Evolutionary conservation across 441 rosid species (phyloP).

Genomic region (Mallotus repandus): DNA sequence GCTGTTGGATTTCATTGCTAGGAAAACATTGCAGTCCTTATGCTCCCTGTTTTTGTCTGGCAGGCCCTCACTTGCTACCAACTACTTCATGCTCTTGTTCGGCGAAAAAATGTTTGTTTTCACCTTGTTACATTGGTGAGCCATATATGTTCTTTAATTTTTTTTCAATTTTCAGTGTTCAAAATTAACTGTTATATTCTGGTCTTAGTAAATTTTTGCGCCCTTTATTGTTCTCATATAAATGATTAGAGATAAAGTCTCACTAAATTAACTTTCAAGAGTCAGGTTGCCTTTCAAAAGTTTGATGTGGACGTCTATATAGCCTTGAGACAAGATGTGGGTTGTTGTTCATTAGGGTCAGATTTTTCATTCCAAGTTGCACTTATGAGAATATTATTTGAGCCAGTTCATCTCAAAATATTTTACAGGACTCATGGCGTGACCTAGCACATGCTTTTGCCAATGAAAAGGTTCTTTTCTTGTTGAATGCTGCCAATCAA

Average conservation of each 20-base stretch:
- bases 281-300: neutral
- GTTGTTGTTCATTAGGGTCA: neutral
- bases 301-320: constrained; percentile 9
- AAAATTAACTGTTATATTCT: neutral
- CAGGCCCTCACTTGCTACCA: constrained; percentile 83
- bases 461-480: constrained; percentile 65
- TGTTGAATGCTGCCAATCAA: constrained; percentile 81
- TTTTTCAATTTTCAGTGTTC: neutral
- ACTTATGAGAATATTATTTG: constrained; percentile 12
- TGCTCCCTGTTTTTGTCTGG: constrained; percentile 19
- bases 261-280: neutral
- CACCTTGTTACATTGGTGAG: constrained; percentile 88
- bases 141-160: constrained; percentile 1
- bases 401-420: constrained; percentile 20
- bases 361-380: neutral
- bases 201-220: neutral
- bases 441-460: constrained; percentile 88
- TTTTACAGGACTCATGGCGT: constrained; percentile 85
- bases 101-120: constrained; percentile 65
- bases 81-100: constrained; percentile 83
- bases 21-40: constrained; percentile 8
- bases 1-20: constrained; percentile 1
- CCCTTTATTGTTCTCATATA: neutral
- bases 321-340: neutral
- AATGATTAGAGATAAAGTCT: neutral